These are phyloP conservation scores for Magnolia officinalis DNA, from an alignment of 164 flowering plant genomes.

Conservation along the genomic window DNA sequence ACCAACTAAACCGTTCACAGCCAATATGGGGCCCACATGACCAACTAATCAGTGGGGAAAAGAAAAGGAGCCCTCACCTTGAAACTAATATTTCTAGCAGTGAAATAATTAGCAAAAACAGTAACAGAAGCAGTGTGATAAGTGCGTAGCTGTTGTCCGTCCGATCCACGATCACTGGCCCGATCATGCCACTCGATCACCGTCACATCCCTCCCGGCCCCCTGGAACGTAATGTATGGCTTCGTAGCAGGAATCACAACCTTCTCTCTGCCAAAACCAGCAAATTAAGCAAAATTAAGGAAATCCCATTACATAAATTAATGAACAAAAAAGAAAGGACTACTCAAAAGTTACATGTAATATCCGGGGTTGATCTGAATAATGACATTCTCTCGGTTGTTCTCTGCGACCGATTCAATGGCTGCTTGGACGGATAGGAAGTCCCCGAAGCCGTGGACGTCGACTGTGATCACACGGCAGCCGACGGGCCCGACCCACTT, in stretches of 20 bases:
- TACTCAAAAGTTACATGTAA: slow-evolving; percentile 48
- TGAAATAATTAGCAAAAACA: slow-evolving; percentile 69
- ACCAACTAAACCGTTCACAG: too few species aligned
- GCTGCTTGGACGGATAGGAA: slow-evolving; percentile 77
- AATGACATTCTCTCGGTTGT: slow-evolving; percentile 48
- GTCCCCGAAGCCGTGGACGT: slow-evolving; percentile 50
- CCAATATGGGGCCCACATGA: too few species aligned
- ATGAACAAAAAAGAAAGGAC: too few species aligned
- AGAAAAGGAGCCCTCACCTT: slow-evolving; percentile 44
- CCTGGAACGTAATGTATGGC: slow-evolving; percentile 82
- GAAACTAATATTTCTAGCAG: slow-evolving; percentile 92
- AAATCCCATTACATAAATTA: background rate
- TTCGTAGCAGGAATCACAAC: slow-evolving; percentile 78
- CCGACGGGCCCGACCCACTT: slow-evolving; percentile 68
- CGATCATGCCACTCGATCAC: slow-evolving; percentile 94
- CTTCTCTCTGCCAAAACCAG: slow-evolving; percentile 45
- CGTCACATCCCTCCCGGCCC: slow-evolving; percentile 69
- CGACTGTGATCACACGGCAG: slow-evolving; percentile 54
- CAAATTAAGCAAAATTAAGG: background rate
- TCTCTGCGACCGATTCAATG: slow-evolving; percentile 55
- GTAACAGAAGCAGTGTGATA: slow-evolving; percentile 85
- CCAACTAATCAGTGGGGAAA: background rate
- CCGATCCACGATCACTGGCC: slow-evolving; percentile 68
- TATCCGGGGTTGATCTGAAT: slow-evolving; percentile 63
- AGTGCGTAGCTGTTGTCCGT: slow-evolving; percentile 82